These are phyloP conservation scores for Laburnicola sp. DNA, from an alignment of 2,329 filamentous ascomycete species.

Conservation along the genomic window DNA sequence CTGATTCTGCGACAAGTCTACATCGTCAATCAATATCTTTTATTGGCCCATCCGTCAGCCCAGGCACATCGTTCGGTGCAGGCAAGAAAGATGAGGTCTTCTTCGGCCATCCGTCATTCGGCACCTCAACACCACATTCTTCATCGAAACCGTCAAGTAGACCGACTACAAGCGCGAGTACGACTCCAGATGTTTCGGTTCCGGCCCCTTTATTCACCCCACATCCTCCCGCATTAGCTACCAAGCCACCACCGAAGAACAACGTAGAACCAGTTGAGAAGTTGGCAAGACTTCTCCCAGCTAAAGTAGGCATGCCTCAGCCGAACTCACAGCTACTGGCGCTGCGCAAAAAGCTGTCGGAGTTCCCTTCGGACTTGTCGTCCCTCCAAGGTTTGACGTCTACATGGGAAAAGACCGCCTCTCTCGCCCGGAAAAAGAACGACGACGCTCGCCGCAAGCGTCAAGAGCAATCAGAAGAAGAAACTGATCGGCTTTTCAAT, in stretches of 20 bases:
- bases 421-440: slow-evolving; percentile 49
- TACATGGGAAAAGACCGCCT: slow-evolving; percentile 53
- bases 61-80: slow-evolving; percentile 10
- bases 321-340: slow-evolving; percentile 26
- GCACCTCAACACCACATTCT: slow-evolving; percentile 15
- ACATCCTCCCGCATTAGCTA: slow-evolving; percentile 17
- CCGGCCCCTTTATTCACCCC: slow-evolving; percentile 33
- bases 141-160: slow-evolving; percentile 17
- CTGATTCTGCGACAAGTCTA: slow-evolving; percentile 14
- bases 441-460: slow-evolving; percentile 55
- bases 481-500: slow-evolving; percentile 59
- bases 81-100: slow-evolving; percentile 41
- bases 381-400: slow-evolving; percentile 28
- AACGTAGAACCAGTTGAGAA: slow-evolving; percentile 20
- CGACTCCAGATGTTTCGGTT: slow-evolving; percentile 24
- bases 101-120: slow-evolving; percentile 35
- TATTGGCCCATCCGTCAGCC: slow-evolving; percentile 13
- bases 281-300: slow-evolving; percentile 28
- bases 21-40: slow-evolving; percentile 33
- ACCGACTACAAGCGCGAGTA: slow-evolving; percentile 21
- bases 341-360: slow-evolving; percentile 21
- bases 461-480: slow-evolving; percentile 56
- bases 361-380: slow-evolving; percentile 22
- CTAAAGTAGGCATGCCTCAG: slow-evolving; percentile 11
- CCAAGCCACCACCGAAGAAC: slow-evolving; percentile 7